phyloP scores from a whole-genome alignment of 2,329 filamentous ascomycete genomes.

The Neoarthrinium moseri region DNA sequence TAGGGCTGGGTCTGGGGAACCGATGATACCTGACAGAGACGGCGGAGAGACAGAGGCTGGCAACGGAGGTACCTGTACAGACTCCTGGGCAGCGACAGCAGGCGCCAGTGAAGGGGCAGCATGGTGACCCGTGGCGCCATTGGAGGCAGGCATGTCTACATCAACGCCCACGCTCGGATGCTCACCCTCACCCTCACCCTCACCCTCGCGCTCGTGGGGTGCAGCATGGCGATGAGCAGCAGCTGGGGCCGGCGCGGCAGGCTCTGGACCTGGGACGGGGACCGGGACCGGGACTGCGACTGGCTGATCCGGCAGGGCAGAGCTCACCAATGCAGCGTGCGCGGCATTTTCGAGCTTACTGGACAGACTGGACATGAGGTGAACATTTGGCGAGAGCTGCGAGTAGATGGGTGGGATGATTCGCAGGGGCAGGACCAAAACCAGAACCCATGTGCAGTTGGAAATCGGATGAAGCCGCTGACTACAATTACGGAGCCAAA shows the following conservation, averaged over 20 bases:
- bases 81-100: slow-evolving; percentile 20
- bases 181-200: neutral
- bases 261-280: slow-evolving; percentile 5
- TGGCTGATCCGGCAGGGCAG: slow-evolving; percentile 14
- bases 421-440: slow-evolving; percentile 10
- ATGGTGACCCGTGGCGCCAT: slow-evolving; percentile 24
- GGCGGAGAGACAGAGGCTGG: slow-evolving; percentile 8
- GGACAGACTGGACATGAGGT: slow-evolving; percentile 57
- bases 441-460: slow-evolving; percentile 6
- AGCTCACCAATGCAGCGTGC: slow-evolving; percentile 43
- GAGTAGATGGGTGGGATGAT: slow-evolving; percentile 25
- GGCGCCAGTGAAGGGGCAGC: slow-evolving; percentile 20
- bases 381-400: slow-evolving; percentile 47
- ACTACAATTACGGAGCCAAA: neutral
- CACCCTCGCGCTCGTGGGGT: neutral
- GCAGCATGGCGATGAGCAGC: neutral
- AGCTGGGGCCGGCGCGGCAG: neutral
- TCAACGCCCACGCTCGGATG: slow-evolving; percentile 4
- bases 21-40: slow-evolving; percentile 12
- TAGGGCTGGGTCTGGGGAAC: slow-evolving; percentile 5
- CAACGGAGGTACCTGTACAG: slow-evolving; percentile 13
- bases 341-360: slow-evolving; percentile 55
- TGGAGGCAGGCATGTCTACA: slow-evolving; percentile 13
- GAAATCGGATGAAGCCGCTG: slow-evolving; percentile 2
- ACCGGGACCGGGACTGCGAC: slow-evolving; percentile 12